Evolutionary conservation across 805 yeast species (phyloP).

Genomic region (Clavispora santaluciae): DNA sequence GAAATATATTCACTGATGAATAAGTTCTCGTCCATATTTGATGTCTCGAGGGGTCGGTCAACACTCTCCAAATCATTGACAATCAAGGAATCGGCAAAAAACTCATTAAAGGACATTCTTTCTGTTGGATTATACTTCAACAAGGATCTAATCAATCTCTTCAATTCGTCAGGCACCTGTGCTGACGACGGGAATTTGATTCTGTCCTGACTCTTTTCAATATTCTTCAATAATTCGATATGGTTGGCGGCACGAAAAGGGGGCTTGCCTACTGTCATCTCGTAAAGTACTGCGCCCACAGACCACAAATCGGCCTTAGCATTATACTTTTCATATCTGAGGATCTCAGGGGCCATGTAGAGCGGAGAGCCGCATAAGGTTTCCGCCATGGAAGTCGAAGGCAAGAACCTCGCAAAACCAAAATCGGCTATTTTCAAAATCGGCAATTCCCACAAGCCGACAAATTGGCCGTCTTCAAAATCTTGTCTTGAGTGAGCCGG

Average conservation of each 20-base stretch:
- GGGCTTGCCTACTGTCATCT: constrained; percentile 94
- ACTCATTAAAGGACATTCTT: constrained; percentile 83
- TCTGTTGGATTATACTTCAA: constrained; percentile 82
- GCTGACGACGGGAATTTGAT: constrained; percentile 72
- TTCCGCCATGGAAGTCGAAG: constrained; percentile 91
- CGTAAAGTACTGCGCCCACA: constrained; percentile 93
- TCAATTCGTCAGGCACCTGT: constrained; percentile 60
- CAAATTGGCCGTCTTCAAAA: constrained; percentile 54
- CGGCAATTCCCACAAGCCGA: constrained; percentile 86
- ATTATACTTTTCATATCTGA: constrained; percentile 89
- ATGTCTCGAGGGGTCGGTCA: constrained; percentile 59
- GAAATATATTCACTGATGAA: constrained; percentile 80
- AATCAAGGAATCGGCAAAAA: constrained; percentile 71
- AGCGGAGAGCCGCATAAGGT: constrained; percentile 96
- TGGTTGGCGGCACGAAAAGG: constrained; percentile 94
- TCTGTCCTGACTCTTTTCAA: constrained; percentile 73
- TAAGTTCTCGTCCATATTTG: constrained; percentile 69
- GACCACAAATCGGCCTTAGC: constrained; percentile 99
- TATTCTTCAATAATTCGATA: constrained; percentile 79
- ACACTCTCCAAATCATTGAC: constrained; percentile 46
- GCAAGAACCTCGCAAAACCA: constrained; percentile 94
- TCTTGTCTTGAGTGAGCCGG: constrained; percentile 64
- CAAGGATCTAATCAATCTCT: constrained; percentile 66
- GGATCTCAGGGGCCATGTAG: constrained; percentile 97
- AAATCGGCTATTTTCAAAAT: constrained; percentile 92